Conservation (phyloP, 2,329 filamentous ascomycete species). For the Graphiopsis chlorocephala region DNA sequence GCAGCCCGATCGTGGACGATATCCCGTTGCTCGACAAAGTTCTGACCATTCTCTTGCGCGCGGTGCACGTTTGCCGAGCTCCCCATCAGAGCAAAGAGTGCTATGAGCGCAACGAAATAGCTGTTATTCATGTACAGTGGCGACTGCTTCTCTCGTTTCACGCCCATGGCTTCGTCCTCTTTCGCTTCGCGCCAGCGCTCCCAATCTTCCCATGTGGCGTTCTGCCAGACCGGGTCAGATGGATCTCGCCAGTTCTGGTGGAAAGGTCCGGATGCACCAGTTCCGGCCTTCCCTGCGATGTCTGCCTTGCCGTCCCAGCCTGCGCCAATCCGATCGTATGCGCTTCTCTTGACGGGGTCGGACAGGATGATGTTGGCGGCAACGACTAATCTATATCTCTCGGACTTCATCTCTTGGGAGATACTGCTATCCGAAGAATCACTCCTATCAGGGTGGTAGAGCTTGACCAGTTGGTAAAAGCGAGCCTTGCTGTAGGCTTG, state of each 20-base stretch:
- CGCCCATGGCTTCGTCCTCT: conserved; percentile 33
- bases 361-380: conserved; percentile 86
- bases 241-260: conserved; percentile 32
- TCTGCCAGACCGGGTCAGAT: conserved; percentile 57
- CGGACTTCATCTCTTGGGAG: conserved; percentile 64
- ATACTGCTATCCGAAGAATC: conserved; percentile 45
- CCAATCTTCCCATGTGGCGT: conserved; percentile 98
- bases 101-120: conserved; percentile 70
- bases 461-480: conserved; percentile 89
- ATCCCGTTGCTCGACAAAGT: conserved; percentile 64
- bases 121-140: conserved; percentile 73
- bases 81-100: conserved; percentile 66
- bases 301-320: conserved; percentile 67
- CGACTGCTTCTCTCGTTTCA: conserved; percentile 44
- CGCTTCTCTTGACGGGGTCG: conserved; percentile 70
- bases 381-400: conserved; percentile 86
- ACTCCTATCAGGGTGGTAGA: conserved; percentile 84
- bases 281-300: conserved; percentile 25
- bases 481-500: conserved; percentile 76
- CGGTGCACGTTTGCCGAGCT: conserved; percentile 70
- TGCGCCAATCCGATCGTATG: conserved; percentile 77
- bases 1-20: conserved; percentile 66
- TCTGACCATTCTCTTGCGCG: conserved; percentile 60
- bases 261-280: conserved; percentile 29
- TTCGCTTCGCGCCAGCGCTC: conserved; percentile 66